These are phyloP conservation scores for Colletotrichum ledebouriae DNA, from an alignment of 2,329 filamentous ascomycete species.

Conservation along the genomic window DNA sequence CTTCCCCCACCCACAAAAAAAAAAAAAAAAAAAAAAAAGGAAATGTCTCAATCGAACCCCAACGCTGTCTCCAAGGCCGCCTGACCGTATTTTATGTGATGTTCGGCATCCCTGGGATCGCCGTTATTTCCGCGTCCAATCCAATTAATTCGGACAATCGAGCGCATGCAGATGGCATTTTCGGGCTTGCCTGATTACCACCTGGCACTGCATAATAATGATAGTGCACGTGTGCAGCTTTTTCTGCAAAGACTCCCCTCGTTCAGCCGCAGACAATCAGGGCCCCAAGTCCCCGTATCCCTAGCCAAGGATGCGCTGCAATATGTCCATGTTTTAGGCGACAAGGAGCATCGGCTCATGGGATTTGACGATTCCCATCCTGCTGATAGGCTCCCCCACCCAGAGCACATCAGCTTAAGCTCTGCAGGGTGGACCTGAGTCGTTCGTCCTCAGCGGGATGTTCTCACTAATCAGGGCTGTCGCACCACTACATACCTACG, in stretches of 20 bases:
- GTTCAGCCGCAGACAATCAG: too few relatives aligned
- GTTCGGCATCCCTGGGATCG: conserved; percentile 5
- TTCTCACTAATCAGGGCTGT: conserved; percentile 37
- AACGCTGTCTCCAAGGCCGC: background rate
- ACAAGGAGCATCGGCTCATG: conserved; percentile 11
- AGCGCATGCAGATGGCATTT: conserved; percentile 1
- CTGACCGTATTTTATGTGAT: background rate
- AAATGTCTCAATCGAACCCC: background rate
- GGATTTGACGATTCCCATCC: conserved; percentile 35
- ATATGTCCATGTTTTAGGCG: background rate
- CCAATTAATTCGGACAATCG: background rate
- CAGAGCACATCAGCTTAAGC: conserved; percentile 21
- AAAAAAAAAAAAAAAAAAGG: background rate
- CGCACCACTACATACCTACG: conserved; percentile 29
- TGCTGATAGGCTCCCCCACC: background rate
- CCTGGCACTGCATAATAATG: background rate
- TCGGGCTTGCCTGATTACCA: conserved; percentile 1
- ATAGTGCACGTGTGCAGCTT: background rate
- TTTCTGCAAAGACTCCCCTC: background rate
- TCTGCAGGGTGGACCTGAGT: conserved; percentile 13
- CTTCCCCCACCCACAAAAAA: background rate
- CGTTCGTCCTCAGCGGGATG: conserved; percentile 26
- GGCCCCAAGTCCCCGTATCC: too few relatives aligned
- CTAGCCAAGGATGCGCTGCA: too few relatives aligned
- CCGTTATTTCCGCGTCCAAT: background rate